These are phyloP conservation scores for Tremella mesenterica DNA, from an alignment of 768 basidiomycete genomes.

Conservation along the genomic window DNA sequence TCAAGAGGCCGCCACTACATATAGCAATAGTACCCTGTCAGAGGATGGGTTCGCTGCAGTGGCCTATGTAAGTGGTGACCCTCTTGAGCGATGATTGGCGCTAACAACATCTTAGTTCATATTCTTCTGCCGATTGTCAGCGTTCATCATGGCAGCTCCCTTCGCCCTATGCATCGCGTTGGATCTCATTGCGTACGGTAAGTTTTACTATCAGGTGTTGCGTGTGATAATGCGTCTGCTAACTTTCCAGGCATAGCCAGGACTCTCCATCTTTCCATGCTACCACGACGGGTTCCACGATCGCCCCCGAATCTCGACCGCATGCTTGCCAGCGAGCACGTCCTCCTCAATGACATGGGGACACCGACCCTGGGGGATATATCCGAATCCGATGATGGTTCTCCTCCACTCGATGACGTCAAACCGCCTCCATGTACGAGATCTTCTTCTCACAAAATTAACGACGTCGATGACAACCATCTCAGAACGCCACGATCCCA, in stretches of 20 bases:
- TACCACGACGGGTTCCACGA: slow-evolving; percentile 20
- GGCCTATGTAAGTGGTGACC: not conserved
- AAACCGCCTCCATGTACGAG: too few species aligned
- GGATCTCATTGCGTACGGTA: slow-evolving; percentile 27
- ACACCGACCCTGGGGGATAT: too few species aligned
- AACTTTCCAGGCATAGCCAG: slow-evolving; percentile 17
- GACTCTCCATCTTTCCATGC: slow-evolving; percentile 26
- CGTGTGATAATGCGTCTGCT: not conserved
- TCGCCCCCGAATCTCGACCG: slow-evolving; percentile 20
- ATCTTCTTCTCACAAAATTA: too few species aligned
- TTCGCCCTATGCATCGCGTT: slow-evolving; percentile 23
- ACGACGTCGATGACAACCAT: too few species aligned
- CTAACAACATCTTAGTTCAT: slow-evolving; percentile 9
- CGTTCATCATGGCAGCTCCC: slow-evolving; percentile 17
- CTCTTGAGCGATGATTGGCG: not conserved
- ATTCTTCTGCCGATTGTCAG: slow-evolving; percentile 16
- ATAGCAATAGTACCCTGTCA: too few species aligned
- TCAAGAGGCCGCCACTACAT: too few species aligned
- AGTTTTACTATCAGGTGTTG: not conserved
- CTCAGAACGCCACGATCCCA: too few species aligned
- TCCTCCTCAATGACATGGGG: too few species aligned
- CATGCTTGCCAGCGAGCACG: too few species aligned
- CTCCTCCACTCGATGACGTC: too few species aligned
- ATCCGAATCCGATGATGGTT: too few species aligned
- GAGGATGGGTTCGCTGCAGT: not conserved